phyloP scores from a whole-genome alignment of 768 basidiomycete genomes.

The Saitozyma podzolica region DNA sequence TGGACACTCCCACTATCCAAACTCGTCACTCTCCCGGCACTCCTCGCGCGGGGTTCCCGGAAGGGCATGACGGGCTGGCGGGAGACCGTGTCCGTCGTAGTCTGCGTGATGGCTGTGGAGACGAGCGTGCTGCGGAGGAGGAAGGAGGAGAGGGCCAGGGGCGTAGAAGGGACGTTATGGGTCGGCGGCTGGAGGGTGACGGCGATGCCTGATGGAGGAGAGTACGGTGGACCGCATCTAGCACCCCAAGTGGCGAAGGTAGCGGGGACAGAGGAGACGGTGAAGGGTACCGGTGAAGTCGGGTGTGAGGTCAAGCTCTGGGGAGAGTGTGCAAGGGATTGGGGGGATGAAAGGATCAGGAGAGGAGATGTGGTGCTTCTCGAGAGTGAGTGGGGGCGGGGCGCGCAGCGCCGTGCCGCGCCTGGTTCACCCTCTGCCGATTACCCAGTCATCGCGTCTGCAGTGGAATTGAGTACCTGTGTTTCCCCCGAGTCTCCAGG shows the following conservation, averaged over 20 bases:
- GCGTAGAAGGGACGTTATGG: constrained; percentile 26
- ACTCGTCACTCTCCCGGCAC: constrained; percentile 19
- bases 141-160: constrained; percentile 31
- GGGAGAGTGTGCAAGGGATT: constrained; percentile 36
- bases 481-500: too few relatives aligned
- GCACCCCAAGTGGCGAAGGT: background rate
- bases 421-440: too few relatives aligned
- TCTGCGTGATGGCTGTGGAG: constrained; percentile 38
- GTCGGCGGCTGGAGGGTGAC: constrained; percentile 37
- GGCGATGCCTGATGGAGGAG: constrained; percentile 6
- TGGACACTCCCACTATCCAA: constrained; percentile 39
- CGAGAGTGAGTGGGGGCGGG: constrained; percentile 30
- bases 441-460: too few relatives aligned
- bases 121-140: constrained; percentile 17
- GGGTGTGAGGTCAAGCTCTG: constrained; percentile 36
- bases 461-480: too few relatives aligned
- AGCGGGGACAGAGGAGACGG: constrained; percentile 1
- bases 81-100: constrained; percentile 21
- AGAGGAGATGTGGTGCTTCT: constrained; percentile 41
- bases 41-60: constrained; percentile 1
- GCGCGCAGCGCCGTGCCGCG: background rate
- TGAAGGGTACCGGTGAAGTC: background rate
- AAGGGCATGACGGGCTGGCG: background rate
- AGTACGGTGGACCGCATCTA: constrained; percentile 3
- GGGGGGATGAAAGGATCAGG: constrained; percentile 28